Evolutionary conservation across 208 protist genomes (phyloP), one percentile per base, ranked within the genome.

Genomic region (Trypanosoma scelopori): DNA sequence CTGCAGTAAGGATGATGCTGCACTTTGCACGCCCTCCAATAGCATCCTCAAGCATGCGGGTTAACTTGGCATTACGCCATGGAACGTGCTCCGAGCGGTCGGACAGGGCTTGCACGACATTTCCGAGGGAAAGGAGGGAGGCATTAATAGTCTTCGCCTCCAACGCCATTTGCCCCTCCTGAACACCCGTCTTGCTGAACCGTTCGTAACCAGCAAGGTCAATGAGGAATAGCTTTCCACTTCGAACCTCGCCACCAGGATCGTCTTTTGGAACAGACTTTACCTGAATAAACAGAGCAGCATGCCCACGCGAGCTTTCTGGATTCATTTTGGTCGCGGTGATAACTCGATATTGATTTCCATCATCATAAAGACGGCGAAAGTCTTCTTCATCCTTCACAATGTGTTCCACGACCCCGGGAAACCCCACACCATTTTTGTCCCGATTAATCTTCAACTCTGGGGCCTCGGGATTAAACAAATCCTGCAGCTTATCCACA

Each of bases 11-110:
- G 28, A 94, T 87, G 65, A 94, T 92, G 37, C 85, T 89, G 25
- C 81, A 91, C 66, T 85, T 82, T 50, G 80, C 87, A 58, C 80
- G 84, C n/a, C 89, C 92, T 46, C 92, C 92, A 68, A 97, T 91
- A 30, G 84, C 90, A 79, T 96, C 90, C 53, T 95, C 89, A 63
- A 97, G 76, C 25, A 97, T 83, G 59, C 87, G 79, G 1, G 92
- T 97, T 42, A 97, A 78, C 76, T 97, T 97, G 30, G 85, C 76
- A 68, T 94, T 92, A 47, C 92, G 78, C 84, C 89, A 97, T 39
- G 92, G 92, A 58, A 97, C 79, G 70, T 93, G 85, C 59, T 85
- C 84, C 41, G 81, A 79, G 63, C 78, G 79, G n/a, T 71, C 60
- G 0, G 85, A 90, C 28, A 94, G 76, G 25, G 84, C 81, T 66